Base-by-base conservation (phyloP, 768 basidiomycete genomes). In the Zangia roseola region DNA sequence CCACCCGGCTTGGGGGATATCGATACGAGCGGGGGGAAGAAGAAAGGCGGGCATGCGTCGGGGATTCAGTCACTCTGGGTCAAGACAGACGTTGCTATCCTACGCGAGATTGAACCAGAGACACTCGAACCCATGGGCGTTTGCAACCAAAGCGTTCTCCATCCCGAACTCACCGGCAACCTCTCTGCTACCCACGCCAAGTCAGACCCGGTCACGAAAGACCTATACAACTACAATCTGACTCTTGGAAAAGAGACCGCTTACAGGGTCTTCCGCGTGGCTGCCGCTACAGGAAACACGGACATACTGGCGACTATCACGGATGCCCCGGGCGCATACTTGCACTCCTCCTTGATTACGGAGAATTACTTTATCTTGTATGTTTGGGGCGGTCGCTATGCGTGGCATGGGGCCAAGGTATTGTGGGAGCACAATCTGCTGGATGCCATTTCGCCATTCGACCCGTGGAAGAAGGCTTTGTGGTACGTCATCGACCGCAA, bases 401-500 rank as follows among this genome's bases (percentile, higher is more conserved):
- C 58, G 12, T 66, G 64, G 64, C 55, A 58, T 19, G 64, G 65
- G 13, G 45, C 51, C 6, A 66, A 59, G 43, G 52, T 74, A 0
- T 23, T 68, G 23, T 64, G 61, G 55, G 59, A 71, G 48, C 56
- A 56, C 42, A 73, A 69, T 46, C 45, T 68, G 7, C 57, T 68
- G n/a, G 61, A 69, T 6, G 56, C 64, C 12, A 67, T 74, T 33
- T 58, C 63, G 36, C 58, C 58, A 24, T 73, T 70, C 36, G 56
- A 69, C 14, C 57, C 63, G 0, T 52, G 62, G n/a, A 42, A 46
- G 20, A 56, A 62, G 34, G 60, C 69, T 0, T 36, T 67, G 33
- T 74, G 71, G 64, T 73, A 70, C 25, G 63, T 74, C 42, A 49
- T 74, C 38, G 71, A 74, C 52, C 69, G 72, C 40, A 58, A 62